Conservation (phyloP, 192 early-diverging fungal genomes). For the Coemansia sp. region DNA sequence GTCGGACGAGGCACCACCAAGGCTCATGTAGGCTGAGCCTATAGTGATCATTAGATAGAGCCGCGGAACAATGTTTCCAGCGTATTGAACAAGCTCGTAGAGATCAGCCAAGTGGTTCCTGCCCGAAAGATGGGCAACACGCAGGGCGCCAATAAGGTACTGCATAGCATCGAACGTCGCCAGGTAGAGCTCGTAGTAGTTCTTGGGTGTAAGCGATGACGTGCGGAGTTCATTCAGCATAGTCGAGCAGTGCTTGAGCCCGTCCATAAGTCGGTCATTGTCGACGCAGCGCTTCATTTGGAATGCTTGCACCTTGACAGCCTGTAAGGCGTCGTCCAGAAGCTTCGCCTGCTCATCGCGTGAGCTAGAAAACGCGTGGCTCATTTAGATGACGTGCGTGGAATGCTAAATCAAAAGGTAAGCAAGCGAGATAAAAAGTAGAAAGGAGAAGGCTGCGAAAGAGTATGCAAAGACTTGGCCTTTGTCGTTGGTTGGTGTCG, state of each 20-base stretch:
- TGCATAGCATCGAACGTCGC: constrained; percentile 97
- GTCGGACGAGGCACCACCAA: constrained; percentile 42
- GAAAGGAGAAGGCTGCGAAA: not conserved
- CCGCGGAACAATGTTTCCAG: constrained; percentile 97
- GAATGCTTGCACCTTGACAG: constrained; percentile 93
- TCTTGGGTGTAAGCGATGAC: constrained; percentile 92
- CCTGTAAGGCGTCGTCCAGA: constrained; percentile 88
- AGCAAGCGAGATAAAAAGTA: not conserved
- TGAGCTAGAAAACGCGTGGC: constrained; percentile 43
- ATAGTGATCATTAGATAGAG: constrained; percentile 99
- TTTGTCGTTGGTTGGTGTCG: not conserved
- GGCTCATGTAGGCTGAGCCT: constrained; percentile 95
- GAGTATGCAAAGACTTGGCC: not conserved
- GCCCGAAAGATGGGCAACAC: constrained; percentile 85
- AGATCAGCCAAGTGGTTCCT: constrained; percentile 88
- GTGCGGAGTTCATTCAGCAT: constrained; percentile 98
- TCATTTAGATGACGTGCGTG: constrained; percentile 25
- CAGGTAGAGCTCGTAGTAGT: constrained; percentile 99
- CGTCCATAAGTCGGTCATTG: constrained; percentile 92
- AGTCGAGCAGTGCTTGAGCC: constrained; percentile 97
- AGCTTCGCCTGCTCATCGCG: constrained; percentile 88
- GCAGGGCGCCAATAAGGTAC: constrained; percentile 89
- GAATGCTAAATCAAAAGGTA: not conserved
- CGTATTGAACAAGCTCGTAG: constrained; percentile 98
- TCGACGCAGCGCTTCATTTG: constrained; percentile 95